A percentile compares a stretch with the other conserved stretches of the same genome.
Conservation (phyloP, 1,284 basidiomycete species). For the Trichosporon inkin region DNA sequence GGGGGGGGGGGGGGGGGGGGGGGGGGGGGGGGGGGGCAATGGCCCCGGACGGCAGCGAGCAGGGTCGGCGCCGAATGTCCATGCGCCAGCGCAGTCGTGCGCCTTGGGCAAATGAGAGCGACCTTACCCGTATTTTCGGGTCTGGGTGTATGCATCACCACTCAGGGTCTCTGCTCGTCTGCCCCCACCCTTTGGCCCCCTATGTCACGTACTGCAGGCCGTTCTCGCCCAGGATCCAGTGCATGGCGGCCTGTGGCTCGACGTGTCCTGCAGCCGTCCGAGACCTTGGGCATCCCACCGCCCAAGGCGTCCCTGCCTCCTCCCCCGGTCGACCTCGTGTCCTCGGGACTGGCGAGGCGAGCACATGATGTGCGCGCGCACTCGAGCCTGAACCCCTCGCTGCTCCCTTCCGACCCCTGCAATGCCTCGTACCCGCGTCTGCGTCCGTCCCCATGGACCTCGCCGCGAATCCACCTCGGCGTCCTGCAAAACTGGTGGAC, state of each 20-base stretch:
- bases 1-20: no score
- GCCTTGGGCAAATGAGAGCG: slow-evolving; percentile 1
- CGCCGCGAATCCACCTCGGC: neutral
- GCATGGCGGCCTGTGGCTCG: no score
- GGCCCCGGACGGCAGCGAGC: neutral
- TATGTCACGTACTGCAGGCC: no score
- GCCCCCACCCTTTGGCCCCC: neutral
- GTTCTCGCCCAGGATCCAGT: no score
- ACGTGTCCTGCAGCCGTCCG: no score
- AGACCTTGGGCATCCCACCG: no score
- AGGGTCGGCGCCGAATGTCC: slow-evolving; percentile 6
- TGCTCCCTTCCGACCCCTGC: no score
- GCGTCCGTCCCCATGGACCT: neutral
- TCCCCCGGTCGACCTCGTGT: no score
- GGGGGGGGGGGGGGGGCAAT: no score
- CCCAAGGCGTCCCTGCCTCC: no score
- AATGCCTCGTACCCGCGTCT: neutral
- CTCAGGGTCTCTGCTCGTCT: slow-evolving; percentile 1
- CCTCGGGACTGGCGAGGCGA: no score
- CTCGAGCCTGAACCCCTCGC: neutral
- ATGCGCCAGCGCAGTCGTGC: neutral
- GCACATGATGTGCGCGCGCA: no score
- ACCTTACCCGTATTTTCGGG: slow-evolving; percentile 9
- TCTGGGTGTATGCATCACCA: slow-evolving; percentile 6
- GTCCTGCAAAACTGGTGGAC: neutral